These are phyloP conservation scores for Arabidopsis suecica DNA, from an alignment of 345 rosid species.

Conservation along the genomic window DNA sequence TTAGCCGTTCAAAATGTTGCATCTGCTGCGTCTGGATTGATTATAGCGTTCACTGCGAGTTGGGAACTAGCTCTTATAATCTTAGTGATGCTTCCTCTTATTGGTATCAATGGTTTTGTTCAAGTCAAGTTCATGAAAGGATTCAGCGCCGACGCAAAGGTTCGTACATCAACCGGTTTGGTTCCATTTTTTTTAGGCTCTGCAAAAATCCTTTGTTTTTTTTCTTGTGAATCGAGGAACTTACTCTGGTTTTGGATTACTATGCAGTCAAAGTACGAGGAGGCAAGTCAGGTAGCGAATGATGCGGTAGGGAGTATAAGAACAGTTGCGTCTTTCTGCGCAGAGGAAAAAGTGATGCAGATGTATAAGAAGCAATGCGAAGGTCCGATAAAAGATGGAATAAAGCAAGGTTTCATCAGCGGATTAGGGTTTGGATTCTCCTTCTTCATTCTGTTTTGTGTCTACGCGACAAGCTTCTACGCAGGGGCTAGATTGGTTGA, in stretches of 20 bases:
- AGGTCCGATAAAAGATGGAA: slow-evolving; percentile 67
- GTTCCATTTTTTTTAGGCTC: not conserved
- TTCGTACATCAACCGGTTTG: not conserved
- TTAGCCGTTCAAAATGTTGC: slow-evolving; percentile 60
- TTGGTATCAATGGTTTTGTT: slow-evolving; percentile 59
- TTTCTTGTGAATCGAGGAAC: slow-evolving; percentile 19
- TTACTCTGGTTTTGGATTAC: not conserved
- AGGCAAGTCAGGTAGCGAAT: slow-evolving; percentile 87
- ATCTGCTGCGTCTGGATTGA: slow-evolving; percentile 60
- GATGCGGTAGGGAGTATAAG: slow-evolving; percentile 89
- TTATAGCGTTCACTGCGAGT: slow-evolving; percentile 68
- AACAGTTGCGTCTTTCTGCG: slow-evolving; percentile 85
- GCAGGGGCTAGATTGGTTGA: slow-evolving; percentile 71
- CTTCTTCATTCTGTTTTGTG: slow-evolving; percentile 53
- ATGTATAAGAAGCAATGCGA: slow-evolving; percentile 67
- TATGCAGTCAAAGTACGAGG: slow-evolving; percentile 72
- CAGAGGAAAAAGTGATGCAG: slow-evolving; percentile 77
- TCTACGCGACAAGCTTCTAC: slow-evolving; percentile 68
- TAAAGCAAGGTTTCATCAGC: slow-evolving; percentile 65
- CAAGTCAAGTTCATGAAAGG: slow-evolving; percentile 71
- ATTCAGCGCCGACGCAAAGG: slow-evolving; percentile 84
- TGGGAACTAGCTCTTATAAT: slow-evolving; percentile 72
- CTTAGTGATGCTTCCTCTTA: slow-evolving; percentile 62
- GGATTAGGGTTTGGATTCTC: slow-evolving; percentile 75
- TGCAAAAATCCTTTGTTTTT: not conserved